Evolutionary conservation across 306 rosid species (phyloP).

Genomic region (Glycine latifolia): DNA sequence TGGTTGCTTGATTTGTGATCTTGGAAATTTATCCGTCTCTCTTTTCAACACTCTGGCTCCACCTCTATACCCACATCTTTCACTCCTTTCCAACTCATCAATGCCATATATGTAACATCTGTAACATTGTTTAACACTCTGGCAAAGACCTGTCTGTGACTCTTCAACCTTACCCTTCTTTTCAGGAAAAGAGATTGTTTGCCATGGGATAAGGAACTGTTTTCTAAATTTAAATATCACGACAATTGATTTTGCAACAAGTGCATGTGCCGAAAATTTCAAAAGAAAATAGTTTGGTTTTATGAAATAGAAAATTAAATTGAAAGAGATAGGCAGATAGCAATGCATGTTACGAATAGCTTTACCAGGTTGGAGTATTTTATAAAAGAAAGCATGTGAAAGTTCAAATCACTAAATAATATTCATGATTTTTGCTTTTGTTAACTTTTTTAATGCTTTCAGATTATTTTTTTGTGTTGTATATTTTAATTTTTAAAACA

Average conservation of each 20-base stretch:
- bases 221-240: background rate
- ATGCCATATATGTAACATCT: too few relatives aligned
- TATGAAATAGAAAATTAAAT: background rate
- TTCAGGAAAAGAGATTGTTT: slow-evolving; percentile 42
- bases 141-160: slow-evolving; percentile 28
- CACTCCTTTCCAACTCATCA: too few relatives aligned
- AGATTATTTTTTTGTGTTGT: background rate
- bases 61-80: too few relatives aligned
- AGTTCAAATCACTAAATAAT: background rate
- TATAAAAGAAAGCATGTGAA: background rate
- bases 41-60: too few relatives aligned
- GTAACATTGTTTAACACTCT: too few relatives aligned
- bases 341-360: too few relatives aligned
- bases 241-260: background rate
- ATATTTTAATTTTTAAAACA: background rate
- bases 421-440: slow-evolving; percentile 19
- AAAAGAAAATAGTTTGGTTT: background rate
- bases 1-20: too few relatives aligned
- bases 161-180: slow-evolving; percentile 53
- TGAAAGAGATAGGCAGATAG: background rate
- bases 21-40: too few relatives aligned
- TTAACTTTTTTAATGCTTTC: slow-evolving; percentile 18
- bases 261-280: slow-evolving; percentile 1
- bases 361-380: slow-evolving; percentile 4
- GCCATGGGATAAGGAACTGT: slow-evolving; percentile 33